phyloP scores from a whole-genome alignment of 306 rosid species.

The Lupinus albus region DNA sequence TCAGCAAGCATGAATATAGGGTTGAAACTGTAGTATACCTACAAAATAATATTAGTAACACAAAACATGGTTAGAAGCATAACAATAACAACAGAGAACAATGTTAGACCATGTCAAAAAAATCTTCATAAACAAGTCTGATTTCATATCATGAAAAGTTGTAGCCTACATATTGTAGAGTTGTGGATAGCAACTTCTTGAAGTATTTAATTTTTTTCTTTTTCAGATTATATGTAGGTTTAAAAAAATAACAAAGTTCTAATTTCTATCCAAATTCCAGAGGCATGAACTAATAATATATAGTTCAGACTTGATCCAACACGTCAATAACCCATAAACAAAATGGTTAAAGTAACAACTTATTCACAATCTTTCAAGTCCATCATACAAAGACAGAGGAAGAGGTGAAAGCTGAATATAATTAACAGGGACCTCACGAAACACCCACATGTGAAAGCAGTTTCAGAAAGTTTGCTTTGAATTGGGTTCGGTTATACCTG shows the following conservation, averaged over 20 bases:
- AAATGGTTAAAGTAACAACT: constrained; percentile 3
- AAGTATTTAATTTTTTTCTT: constrained; percentile 10
- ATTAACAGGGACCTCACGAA: background rate
- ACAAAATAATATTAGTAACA: constrained; percentile 4
- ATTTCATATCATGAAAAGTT: constrained; percentile 11
- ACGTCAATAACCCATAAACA: background rate
- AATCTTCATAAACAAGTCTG: constrained; percentile 6
- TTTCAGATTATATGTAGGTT: constrained; percentile 16
- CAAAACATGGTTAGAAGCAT: constrained; percentile 37
- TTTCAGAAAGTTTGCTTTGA: constrained; percentile 5
- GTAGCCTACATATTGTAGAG: background rate
- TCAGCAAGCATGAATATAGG: constrained; percentile 95
- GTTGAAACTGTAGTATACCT: constrained; percentile 88
- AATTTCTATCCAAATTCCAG: constrained; percentile 4
- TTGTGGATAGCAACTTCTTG: background rate
- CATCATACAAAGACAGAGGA: background rate
- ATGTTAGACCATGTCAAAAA: background rate
- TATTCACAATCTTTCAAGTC: background rate
- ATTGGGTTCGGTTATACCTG: constrained; percentile 63
- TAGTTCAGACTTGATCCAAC: constrained; percentile 10
- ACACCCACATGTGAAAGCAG: constrained; percentile 7
- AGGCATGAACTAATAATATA: constrained; percentile 18
- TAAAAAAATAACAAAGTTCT: background rate
- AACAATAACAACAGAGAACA: background rate
- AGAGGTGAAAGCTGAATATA: background rate